Conservation (phyloP, 2,329 filamentous ascomycete genomes). For the Lasiodiplodia gonubiensis region DNA sequence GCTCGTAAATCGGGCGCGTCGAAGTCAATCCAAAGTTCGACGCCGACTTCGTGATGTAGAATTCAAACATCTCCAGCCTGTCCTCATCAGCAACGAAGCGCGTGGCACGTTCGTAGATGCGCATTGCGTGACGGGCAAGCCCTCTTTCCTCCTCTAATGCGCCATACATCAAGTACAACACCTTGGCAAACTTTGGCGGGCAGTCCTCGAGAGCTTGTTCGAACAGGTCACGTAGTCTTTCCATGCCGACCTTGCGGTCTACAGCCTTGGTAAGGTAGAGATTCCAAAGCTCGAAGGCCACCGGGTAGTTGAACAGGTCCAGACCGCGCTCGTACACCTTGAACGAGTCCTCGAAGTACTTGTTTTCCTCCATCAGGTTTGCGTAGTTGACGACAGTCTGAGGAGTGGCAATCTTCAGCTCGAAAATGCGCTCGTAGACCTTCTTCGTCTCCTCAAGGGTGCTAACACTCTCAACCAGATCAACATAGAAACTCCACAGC, state of each 20-base stretch:
- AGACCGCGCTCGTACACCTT: constrained; percentile 95
- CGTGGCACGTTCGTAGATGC: constrained; percentile 97
- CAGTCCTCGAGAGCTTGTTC: constrained; percentile 96
- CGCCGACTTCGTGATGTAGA: constrained; percentile 98
- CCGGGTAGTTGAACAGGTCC: constrained; percentile 97
- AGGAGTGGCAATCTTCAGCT: constrained; percentile 94
- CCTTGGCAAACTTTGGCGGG: constrained; percentile 93
- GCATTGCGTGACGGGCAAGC: constrained; percentile 94
- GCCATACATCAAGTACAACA: constrained; percentile 97
- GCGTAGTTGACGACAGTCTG: constrained; percentile 99
- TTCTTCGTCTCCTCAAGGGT: constrained; percentile 90
- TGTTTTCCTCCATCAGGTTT: constrained; percentile 90
- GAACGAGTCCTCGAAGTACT: constrained; percentile 97
- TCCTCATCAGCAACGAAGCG: constrained; percentile 94
- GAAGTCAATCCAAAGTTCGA: constrained; percentile 97
- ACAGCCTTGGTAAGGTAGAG: constrained; percentile 97
- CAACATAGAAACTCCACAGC: constrained; percentile 98
- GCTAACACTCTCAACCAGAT: constrained; percentile 92
- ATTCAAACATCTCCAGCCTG: constrained; percentile 96
- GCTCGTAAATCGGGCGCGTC: constrained; percentile 93
- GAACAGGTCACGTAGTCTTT: constrained; percentile 90
- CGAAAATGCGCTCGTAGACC: constrained; percentile 97
- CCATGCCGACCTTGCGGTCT: constrained; percentile 93
- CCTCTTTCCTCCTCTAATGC: constrained; percentile 95
- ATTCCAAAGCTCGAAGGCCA: constrained; percentile 98